These are phyloP conservation scores for Canavalia gladiata DNA, from an alignment of 306 rosid species.

Conservation along the genomic window DNA sequence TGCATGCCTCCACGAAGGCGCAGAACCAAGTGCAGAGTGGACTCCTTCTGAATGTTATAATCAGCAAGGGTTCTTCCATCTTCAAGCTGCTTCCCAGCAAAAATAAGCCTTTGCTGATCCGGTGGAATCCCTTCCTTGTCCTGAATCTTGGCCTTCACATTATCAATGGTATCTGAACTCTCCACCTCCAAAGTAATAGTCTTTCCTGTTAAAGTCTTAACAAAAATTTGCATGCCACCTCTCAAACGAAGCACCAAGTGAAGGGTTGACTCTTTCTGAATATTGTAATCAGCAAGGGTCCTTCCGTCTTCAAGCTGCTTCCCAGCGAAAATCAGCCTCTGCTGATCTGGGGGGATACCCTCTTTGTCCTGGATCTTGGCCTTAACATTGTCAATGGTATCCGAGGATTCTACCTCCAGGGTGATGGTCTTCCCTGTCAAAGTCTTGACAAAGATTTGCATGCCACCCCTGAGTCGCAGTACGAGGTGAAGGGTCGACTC, in stretches of 20 bases:
- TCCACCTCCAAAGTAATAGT: neutral
- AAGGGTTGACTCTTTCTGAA: neutral
- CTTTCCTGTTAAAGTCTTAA: neutral
- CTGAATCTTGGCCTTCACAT: too few relatives aligned
- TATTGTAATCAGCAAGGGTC: neutral
- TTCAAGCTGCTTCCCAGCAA: too few relatives aligned
- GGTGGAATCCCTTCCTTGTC: too few relatives aligned
- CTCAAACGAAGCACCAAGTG: conserved; percentile 6
- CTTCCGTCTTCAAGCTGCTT: conserved; percentile 2
- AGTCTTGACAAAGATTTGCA: conserved; percentile 19
- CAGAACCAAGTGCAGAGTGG: too few relatives aligned
- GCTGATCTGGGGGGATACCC: conserved; percentile 21
- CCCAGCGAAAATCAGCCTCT: conserved; percentile 6
- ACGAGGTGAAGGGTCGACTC: conserved; percentile 18
- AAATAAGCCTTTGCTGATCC: too few relatives aligned
- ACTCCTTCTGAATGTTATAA: too few relatives aligned
- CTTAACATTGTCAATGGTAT: neutral
- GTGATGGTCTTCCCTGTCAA: conserved; percentile 17
- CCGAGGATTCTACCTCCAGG: neutral
- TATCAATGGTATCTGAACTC: neutral
- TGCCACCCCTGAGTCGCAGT: neutral
- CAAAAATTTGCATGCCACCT: neutral
- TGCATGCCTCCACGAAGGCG: neutral
- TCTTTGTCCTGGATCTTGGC: conserved; percentile 24
- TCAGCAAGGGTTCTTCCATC: too few relatives aligned